Evolutionary conservation across 805 yeast genomes (phyloP).

Genomic region (Sungouiozyma intestinalis): DNA sequence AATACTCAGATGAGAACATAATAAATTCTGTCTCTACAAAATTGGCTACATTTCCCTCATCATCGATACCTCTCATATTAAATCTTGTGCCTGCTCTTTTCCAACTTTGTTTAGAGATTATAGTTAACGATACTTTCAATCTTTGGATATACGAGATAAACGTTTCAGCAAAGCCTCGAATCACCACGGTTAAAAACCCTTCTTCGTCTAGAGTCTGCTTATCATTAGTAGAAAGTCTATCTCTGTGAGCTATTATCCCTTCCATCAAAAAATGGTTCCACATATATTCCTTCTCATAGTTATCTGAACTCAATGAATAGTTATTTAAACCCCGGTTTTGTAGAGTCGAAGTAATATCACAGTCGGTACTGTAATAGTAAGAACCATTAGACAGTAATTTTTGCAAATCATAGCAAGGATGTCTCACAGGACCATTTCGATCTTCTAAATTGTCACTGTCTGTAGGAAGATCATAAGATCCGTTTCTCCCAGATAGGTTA

Average conservation of each 20-base stretch:
- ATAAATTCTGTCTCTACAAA: conserved; percentile 90
- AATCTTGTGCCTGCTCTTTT: conserved; percentile 92
- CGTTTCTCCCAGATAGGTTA: background rate
- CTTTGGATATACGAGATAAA: conserved; percentile 32
- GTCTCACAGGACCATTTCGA: conserved; percentile 24
- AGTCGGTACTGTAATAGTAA: conserved; percentile 84
- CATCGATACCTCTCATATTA: conserved; percentile 91
- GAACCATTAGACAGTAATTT: conserved; percentile 79
- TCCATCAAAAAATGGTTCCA: conserved; percentile 91
- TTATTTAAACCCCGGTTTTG: conserved; percentile 58
- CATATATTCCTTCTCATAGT: conserved; percentile 79
- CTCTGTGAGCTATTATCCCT: conserved; percentile 64
- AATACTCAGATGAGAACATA: conserved; percentile 40
- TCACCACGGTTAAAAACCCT: conserved; percentile 80
- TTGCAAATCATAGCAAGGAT: conserved; percentile 74
- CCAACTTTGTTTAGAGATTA: conserved; percentile 91
- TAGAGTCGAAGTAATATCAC: conserved; percentile 78
- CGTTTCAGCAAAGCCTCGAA: conserved; percentile 91
- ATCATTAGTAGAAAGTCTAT: conserved; percentile 50
- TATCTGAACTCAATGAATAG: conserved; percentile 38
- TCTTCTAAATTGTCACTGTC: conserved; percentile 16
- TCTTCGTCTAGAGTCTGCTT: conserved; percentile 57
- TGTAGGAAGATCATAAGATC: background rate
- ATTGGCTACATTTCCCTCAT: conserved; percentile 90
- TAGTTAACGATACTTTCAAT: conserved; percentile 45